These are phyloP conservation scores for Botrytis fragariae DNA, from an alignment of 2,329 filamentous ascomycete genomes.

Conservation along the genomic window DNA sequence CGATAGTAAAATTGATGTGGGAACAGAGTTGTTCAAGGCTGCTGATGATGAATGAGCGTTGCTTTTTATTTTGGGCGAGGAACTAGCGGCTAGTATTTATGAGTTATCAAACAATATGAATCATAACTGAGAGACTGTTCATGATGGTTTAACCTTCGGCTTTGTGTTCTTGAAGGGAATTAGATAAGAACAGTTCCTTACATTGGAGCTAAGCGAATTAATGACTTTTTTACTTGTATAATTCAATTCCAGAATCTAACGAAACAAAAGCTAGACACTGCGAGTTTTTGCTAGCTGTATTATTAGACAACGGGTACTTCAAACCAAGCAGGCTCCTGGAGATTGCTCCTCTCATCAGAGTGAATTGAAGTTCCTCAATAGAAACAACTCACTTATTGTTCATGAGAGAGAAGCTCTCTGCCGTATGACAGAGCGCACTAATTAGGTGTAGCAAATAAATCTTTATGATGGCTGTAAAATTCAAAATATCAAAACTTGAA, in stretches of 20 bases:
- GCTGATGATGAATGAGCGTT: not conserved
- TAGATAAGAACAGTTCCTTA: not conserved
- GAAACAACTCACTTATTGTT: not conserved
- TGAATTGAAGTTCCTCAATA: not conserved
- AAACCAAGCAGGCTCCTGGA: not conserved
- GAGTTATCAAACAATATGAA: not conserved
- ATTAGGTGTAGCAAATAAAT: too few species aligned
- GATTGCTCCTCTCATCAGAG: not conserved
- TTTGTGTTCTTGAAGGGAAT: not conserved
- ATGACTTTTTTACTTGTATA: not conserved
- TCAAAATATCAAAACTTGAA: not conserved
- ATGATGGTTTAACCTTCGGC: not conserved
- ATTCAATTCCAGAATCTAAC: not conserved
- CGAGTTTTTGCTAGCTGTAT: too few species aligned
- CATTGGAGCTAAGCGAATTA: not conserved
- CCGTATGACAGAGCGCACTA: not conserved
- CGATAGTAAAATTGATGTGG: not conserved
- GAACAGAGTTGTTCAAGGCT: not conserved
- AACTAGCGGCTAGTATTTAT: fast-evolving
- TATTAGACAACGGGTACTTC: too few species aligned
- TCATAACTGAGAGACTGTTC: not conserved
- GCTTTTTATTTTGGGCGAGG: not conserved
- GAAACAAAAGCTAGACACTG: too few species aligned
- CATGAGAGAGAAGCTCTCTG: not conserved
- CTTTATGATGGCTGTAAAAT: not conserved